phyloP scores from a whole-genome alignment of 192 early-diverging fungal species.

The Oehlia diaphana region DNA sequence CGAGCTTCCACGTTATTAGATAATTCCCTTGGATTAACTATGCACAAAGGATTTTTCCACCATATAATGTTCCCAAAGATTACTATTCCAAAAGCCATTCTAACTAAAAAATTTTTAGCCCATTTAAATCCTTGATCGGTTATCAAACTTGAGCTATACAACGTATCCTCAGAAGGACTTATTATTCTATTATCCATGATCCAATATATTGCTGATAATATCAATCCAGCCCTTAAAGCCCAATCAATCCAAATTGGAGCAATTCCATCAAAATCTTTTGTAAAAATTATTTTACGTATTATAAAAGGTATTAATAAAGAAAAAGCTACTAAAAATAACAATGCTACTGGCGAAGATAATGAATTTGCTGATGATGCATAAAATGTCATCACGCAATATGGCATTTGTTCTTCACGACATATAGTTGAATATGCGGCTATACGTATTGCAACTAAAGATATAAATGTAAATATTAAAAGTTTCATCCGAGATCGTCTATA shows the following conservation, averaged over 20 bases:
- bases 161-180: not conserved
- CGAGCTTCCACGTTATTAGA: slow-evolving; percentile 4
- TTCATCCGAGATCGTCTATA: slow-evolving; percentile 38
- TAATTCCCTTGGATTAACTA: slow-evolving; percentile 32
- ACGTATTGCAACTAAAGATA: slow-evolving; percentile 60
- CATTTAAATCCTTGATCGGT: slow-evolving; percentile 11
- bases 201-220: slow-evolving; percentile 55
- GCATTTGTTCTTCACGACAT: slow-evolving; percentile 89
- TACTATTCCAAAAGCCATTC: slow-evolving; percentile 56
- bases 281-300: slow-evolving; percentile 45
- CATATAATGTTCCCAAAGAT: slow-evolving; percentile 53
- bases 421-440: slow-evolving; percentile 62
- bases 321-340: slow-evolving; percentile 48
- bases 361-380: slow-evolving; percentile 61
- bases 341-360: slow-evolving; percentile 50
- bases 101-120: slow-evolving; percentile 51
- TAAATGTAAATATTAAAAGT: slow-evolving; percentile 42
- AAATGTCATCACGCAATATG: slow-evolving; percentile 78
- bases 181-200: slow-evolving; percentile 44
- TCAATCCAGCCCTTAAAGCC: slow-evolving; percentile 57
- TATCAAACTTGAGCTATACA: not conserved
- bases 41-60: slow-evolving; percentile 54
- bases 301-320: slow-evolving; percentile 42
- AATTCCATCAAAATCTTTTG: slow-evolving; percentile 56
- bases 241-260: slow-evolving; percentile 55